These are phyloP conservation scores for Phaeotremella fagi DNA, from an alignment of 768 basidiomycete species.

Conservation along the genomic window DNA sequence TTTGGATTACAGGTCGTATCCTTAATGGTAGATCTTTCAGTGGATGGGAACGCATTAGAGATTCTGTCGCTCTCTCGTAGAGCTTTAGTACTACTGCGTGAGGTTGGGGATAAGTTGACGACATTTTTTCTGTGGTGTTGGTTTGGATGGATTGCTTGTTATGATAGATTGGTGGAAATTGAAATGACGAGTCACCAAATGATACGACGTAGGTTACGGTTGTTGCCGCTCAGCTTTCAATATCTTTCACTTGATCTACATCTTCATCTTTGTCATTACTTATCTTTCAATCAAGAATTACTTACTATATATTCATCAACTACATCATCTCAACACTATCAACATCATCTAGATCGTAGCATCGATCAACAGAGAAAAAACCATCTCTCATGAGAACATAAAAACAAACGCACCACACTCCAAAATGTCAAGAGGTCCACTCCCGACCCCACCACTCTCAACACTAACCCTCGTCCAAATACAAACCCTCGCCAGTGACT, in stretches of 20 bases:
- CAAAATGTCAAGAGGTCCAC: constrained; percentile 25
- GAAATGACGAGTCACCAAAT: too few species aligned
- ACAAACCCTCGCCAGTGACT: constrained; percentile 18
- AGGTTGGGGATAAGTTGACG: constrained; percentile 33
- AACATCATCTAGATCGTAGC: too few species aligned
- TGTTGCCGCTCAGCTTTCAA: not conserved
- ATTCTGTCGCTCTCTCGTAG: constrained; percentile 14
- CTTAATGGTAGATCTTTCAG: constrained; percentile 35
- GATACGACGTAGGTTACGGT: not conserved
- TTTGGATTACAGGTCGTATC: constrained; percentile 38
- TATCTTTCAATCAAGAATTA: not conserved
- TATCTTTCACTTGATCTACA: not conserved
- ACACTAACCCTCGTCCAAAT: constrained; percentile 17
- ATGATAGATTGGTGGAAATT: too few species aligned
- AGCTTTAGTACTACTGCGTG: constrained; percentile 27
- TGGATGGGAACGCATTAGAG: constrained; percentile 28
- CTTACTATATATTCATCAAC: too few species aligned
- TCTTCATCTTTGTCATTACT: not conserved
- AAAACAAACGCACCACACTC: constrained; percentile 1
- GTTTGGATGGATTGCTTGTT: not conserved
- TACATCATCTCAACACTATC: too few species aligned
- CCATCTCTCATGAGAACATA: not conserved
- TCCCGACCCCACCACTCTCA: constrained; percentile 25
- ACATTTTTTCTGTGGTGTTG: constrained; percentile 5
- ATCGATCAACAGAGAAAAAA: not conserved